Percentiles rank a stretch among this genome's conserved stretches.
phyloP scores from a whole-genome alignment of 2,329 filamentous ascomycete species.

The Neonectria neomacrospora region DNA sequence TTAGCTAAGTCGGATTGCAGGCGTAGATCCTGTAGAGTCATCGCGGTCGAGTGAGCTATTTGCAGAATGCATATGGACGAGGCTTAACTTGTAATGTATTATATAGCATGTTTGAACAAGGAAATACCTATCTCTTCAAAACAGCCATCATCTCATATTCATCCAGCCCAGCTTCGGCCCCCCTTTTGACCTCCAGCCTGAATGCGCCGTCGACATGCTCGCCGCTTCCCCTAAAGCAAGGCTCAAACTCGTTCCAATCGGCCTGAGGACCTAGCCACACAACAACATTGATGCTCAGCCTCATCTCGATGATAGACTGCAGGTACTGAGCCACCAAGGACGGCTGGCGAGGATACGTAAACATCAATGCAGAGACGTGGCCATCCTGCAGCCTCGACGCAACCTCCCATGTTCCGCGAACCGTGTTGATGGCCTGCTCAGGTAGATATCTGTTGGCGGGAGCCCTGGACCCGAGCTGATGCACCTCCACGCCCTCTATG shows the following conservation, averaged over 20 bases:
- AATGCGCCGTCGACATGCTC: constrained; percentile 16
- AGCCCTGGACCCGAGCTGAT: constrained; percentile 24
- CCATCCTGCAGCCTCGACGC: constrained; percentile 40
- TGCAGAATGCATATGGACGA: background rate
- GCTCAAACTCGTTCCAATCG: constrained; percentile 42
- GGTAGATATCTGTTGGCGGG: constrained; percentile 44
- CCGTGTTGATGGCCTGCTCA: constrained; percentile 42
- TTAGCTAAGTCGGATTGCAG: background rate
- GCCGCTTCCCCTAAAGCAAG: constrained; percentile 26
- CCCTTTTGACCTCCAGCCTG: constrained; percentile 24
- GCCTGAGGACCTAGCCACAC: constrained; percentile 43
- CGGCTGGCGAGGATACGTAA: constrained; percentile 50
- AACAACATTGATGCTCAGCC: constrained; percentile 23
- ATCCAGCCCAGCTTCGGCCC: constrained; percentile 32
- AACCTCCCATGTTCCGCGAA: constrained; percentile 48
- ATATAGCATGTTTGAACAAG: background rate
- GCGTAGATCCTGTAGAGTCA: background rate
- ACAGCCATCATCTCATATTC: constrained; percentile 41
- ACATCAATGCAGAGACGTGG: constrained; percentile 42
- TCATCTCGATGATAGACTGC: constrained; percentile 14
- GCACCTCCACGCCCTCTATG: constrained; percentile 45
- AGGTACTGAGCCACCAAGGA: constrained; percentile 44
- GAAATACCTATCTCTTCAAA: constrained; percentile 11
- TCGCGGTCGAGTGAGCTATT: background rate
- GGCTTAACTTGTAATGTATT: background rate